phyloP scores from a whole-genome alignment of 768 basidiomycete genomes.

The Clitopilus passeckerianus region DNA sequence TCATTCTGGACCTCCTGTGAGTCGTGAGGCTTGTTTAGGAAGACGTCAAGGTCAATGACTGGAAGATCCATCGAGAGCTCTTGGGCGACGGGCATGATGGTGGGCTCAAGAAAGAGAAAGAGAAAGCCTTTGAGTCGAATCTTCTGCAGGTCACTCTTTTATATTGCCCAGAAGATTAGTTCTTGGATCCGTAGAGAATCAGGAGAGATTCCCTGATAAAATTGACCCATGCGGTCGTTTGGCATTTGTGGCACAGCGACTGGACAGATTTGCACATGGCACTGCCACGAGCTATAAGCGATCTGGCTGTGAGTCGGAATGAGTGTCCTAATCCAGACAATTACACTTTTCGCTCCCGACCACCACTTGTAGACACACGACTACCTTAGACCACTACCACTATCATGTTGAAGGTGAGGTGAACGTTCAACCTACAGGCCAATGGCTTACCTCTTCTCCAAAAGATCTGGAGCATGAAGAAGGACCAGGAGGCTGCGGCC shows the following conservation, averaged over 20 bases:
- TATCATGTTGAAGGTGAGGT: conserved; percentile 44
- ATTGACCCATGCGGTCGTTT: neutral
- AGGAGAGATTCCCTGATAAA: neutral
- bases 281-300: conserved; percentile 9
- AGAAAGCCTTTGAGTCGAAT: neutral
- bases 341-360: conserved; percentile 13
- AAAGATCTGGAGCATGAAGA: conserved; percentile 99
- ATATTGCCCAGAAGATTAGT: neutral
- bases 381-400: conserved; percentile 10
- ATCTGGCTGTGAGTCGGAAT: conserved; percentile 10
- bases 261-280: conserved; percentile 9
- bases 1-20: conserved; percentile 52
- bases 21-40: conserved; percentile 38
- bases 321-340: conserved; percentile 11
- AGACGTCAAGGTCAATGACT: conserved; percentile 74
- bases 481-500: conserved; percentile 94
- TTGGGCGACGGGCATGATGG: conserved; percentile 24
- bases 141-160: neutral
- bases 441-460: neutral
- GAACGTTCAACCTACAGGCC: neutral
- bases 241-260: conserved; percentile 2
- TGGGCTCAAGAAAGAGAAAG: neutral
- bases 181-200: conserved; percentile 3
- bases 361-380: conserved; percentile 26
- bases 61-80: conserved; percentile 54